These are phyloP conservation scores for Ustilago hordei DNA, from an alignment of 1,284 basidiomycete genomes.

Conservation along the genomic window DNA sequence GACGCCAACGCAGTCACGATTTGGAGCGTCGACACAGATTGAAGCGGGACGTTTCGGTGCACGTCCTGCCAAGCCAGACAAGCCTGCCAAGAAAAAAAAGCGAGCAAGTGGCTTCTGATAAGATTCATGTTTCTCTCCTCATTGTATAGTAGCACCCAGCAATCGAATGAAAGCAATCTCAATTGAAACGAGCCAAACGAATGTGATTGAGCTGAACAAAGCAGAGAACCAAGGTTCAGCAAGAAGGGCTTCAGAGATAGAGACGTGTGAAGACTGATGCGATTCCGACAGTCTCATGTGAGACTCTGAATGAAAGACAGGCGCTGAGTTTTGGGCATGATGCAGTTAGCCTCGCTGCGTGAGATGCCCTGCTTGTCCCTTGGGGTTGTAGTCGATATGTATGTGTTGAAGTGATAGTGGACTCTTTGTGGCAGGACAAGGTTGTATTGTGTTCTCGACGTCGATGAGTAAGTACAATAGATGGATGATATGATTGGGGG, in stretches of 20 bases:
- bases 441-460: no score
- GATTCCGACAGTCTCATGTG: neutral
- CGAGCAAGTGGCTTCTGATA: slow-evolving; percentile 41
- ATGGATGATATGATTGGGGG: no score
- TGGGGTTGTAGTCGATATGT: slow-evolving; percentile 65
- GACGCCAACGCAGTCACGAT: slow-evolving; percentile 13
- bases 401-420: neutral
- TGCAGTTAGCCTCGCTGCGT: slow-evolving; percentile 49
- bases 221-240: no score
- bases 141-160: neutral
- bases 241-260: neutral
- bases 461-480: no score
- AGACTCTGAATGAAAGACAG: neutral
- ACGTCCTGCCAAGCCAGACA: slow-evolving; percentile 15
- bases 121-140: neutral
- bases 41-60: slow-evolving; percentile 44
- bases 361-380: slow-evolving; percentile 63
- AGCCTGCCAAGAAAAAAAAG: slow-evolving; percentile 38
- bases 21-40: slow-evolving; percentile 36
- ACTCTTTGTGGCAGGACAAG: no score
- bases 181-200: neutral
- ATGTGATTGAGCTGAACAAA: neutral
- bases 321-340: neutral
- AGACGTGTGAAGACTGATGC: neutral
- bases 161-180: neutral